Evolutionary conservation across 2,329 filamentous ascomycete genomes (phyloP), one percentile per base, ranked within the genome.

Genomic region (Neonectria magnoliae): DNA sequence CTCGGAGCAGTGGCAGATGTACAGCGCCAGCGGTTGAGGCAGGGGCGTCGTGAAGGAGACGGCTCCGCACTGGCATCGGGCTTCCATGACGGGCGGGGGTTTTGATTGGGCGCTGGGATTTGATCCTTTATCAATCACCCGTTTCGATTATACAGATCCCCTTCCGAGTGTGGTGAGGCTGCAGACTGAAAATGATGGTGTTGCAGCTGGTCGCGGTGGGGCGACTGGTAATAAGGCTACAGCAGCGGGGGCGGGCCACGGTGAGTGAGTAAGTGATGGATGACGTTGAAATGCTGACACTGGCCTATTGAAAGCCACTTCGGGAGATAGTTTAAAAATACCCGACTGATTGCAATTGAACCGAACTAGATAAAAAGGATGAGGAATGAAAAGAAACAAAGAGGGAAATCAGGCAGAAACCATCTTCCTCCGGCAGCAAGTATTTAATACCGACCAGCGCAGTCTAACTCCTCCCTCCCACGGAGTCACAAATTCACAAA

Each of bases 1-100:
- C 74, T 90, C 85, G 60, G 82, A 78, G 77, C 91, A 93, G 79
- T 92, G 91, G 79, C 90, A 93, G 74, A 92, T 88, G 76, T 90
- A 92, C 55, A 92, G 80, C n/a, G 85, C 85, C 47, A 91, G 78
- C 1, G 90, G 90, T 62, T 85, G 81, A 4, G 82, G 76, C 1
- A 85, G 78, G 1, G 90, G 88, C 31, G 89, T 91, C 66, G 81
- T 85, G 81, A 92, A 92, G 41, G 75, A 73, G 57, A 92, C 83
- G 16, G 84, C 79, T 57, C 88, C 87, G 80, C 91, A 93, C 76
- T 91, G 88, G 75, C 90, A 92, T 57, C 80, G 80, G 29, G 82
- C 86, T 60, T 90, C 83, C 88, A 90, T 90, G 50, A 25, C 71
- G 60, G 20, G 18, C 10, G 14, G 27, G 14, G 27, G 5, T 18